A percentile compares a stretch with the other conserved stretches of the same genome.
These are phyloP conservation scores for Schizochytrium sp. DNA, from an alignment of 108 stramenopile species.

Conservation along the genomic window DNA sequence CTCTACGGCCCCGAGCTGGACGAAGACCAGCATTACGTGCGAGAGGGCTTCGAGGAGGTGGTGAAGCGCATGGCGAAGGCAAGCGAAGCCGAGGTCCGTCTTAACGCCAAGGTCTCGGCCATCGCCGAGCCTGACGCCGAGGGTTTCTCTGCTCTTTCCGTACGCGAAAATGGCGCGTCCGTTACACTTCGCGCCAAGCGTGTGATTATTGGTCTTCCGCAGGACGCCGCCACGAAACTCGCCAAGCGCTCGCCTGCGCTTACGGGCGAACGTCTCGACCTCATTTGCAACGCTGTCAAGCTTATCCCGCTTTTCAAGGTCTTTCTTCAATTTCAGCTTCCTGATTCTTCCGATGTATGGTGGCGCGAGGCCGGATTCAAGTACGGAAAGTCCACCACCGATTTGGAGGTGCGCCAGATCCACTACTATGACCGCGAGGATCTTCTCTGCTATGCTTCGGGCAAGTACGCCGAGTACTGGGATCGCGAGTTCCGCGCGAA, in stretches of 20 bases:
- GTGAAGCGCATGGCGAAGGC: neutral
- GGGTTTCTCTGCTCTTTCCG: neutral
- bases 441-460: neutral
- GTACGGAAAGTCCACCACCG: neutral
- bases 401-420: neutral
- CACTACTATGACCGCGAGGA: slow-evolving; percentile 12
- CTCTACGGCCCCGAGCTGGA: neutral
- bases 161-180: neutral
- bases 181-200: neutral
- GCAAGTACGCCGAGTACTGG: neutral
- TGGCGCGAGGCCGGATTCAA: neutral
- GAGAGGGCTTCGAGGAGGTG: neutral
- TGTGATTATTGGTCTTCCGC: neutral
- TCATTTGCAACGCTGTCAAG: neutral
- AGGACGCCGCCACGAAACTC: neutral
- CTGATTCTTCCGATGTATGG: neutral
- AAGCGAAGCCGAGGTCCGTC: neutral
- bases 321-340: neutral
- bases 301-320: neutral
- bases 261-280: neutral
- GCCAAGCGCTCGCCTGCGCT: neutral
- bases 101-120: neutral
- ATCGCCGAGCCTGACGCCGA: neutral
- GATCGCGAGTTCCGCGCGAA: neutral
- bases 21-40: slow-evolving; percentile 2